A percentile compares a stretch with the other conserved stretches of the same genome.
Conservation (phyloP, 2,329 filamentous ascomycete species). For the Phialocephala subalpina region DNA sequence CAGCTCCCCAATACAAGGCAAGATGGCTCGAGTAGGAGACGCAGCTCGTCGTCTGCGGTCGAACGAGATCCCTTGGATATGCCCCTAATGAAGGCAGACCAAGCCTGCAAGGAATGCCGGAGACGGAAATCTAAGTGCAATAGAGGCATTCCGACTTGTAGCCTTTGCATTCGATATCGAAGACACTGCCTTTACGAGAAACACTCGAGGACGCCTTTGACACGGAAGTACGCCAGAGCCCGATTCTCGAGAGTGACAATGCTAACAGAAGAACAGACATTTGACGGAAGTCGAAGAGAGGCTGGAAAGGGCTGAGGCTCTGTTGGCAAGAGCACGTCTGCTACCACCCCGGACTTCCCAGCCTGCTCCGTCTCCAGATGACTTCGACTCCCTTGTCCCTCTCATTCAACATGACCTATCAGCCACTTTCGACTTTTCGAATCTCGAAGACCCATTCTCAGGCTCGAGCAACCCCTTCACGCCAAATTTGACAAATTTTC, state of each 20-base stretch:
- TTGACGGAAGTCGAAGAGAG: conserved; percentile 19
- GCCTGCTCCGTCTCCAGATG: background rate
- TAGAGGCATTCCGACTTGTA: background rate
- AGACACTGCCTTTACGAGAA: background rate
- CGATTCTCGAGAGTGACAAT: background rate
- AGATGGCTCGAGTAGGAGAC: background rate
- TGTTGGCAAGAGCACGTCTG: background rate
- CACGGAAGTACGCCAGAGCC: background rate
- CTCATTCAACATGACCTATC: background rate
- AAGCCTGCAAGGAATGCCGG: conserved; percentile 6
- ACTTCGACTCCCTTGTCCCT: too few species aligned
- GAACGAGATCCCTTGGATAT: background rate
- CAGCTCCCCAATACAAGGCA: background rate
- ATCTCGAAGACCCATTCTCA: background rate
- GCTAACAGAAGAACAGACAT: background rate
- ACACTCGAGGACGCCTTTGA: background rate
- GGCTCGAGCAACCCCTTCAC: background rate
- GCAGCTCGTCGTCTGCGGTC: background rate
- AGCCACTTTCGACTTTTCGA: background rate
- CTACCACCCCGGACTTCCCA: background rate
- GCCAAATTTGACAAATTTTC: background rate
- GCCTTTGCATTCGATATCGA: background rate
- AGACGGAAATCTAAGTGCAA: conserved; percentile 1
- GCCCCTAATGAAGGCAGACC: background rate
- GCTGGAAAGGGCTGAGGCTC: conserved; percentile 4